Evolutionary conservation across 768 basidiomycete genomes (phyloP).

Genomic region (Lactarius indigo): DNA sequence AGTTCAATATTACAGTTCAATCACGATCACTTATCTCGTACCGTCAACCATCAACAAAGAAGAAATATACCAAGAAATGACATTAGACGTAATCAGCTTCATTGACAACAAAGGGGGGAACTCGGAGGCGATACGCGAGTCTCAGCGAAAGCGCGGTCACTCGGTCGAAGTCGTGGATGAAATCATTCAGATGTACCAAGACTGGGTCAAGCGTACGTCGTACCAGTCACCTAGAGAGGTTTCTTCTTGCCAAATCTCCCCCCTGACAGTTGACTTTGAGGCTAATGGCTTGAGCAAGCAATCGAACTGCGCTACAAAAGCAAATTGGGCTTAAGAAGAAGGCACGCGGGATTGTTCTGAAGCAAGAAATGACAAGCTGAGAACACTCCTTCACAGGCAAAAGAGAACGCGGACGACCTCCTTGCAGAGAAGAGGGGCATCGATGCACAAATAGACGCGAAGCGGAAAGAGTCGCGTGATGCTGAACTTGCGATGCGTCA

Average conservation of each 20-base stretch:
- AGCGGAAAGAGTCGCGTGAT: constrained; percentile 73
- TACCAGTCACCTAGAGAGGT: background rate
- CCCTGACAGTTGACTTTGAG: constrained; percentile 81
- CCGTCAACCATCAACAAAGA: background rate
- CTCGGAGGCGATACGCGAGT: constrained; percentile 84
- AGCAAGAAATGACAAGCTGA: constrained; percentile 4
- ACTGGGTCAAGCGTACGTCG: constrained; percentile 90
- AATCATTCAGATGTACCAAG: constrained; percentile 83
- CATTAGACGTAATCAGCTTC: constrained; percentile 75
- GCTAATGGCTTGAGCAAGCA: constrained; percentile 73
- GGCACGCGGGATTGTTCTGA: constrained; percentile 38
- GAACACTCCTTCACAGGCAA: constrained; percentile 53
- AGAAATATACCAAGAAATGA: constrained; percentile 46
- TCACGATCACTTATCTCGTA: background rate
- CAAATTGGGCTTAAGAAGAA: constrained; percentile 94
- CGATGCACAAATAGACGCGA: constrained; percentile 73
- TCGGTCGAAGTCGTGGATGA: constrained; percentile 92
- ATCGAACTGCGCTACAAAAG: constrained; percentile 89
- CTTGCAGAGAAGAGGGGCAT: constrained; percentile 80
- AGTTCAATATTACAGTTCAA: background rate
- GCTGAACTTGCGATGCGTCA: constrained; percentile 74
- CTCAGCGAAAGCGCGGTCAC: constrained; percentile 87
- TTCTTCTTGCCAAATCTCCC: background rate
- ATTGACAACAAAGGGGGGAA: constrained; percentile 91
- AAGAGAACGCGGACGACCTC: constrained; percentile 86